Base-by-base conservation (phyloP, 2,329 filamentous ascomycete genomes). In the Ascochyta rabiei region DNA sequence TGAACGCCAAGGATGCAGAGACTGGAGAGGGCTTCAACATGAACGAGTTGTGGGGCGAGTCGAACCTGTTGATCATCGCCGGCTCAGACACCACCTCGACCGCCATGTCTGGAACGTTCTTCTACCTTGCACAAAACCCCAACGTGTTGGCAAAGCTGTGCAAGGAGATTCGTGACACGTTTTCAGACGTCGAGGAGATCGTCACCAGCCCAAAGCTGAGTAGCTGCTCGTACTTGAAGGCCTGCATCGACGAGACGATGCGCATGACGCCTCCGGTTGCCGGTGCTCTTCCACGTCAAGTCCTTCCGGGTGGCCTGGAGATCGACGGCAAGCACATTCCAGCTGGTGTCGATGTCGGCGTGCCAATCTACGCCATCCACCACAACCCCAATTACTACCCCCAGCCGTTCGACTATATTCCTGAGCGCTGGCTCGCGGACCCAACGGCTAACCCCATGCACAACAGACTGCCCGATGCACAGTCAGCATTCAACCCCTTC, bases 401-500 rank as follows among this genome's bases (percentile, higher is more conserved):
- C 6, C 62, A 66, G 28, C 73, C 75, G 5, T 76, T 74, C 57
- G 65, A 70, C 46, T 77, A 70, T 60, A 53, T 69, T 1, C 75
- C 75, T 0, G 72, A 74, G 53, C 70, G 75, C 38, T 77, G 75
- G 75, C 64, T 77, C 2, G 57, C 60, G 2, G 72, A 75, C 34
- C 43, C 67, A 0, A 52, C 61, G 0, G 53, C 53, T 15, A 74
- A 75, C 45, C 72, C 72, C 2, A 46, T 73, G 13, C 63, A 70
- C 34, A 49, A 37, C 37, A 66, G 66, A 28, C 63, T 75, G 23
- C 24, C 63, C 8, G 64, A 67, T 10, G 87, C 89, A 2, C 83
- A 88, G 45, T 81, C 80, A 30, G 89, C 89, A 0, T 93, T 90
- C 75, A 91, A 87, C 59, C 88, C 90, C 1, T 91, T 91, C 64